Evolutionary conservation across 2,329 filamentous ascomycete genomes (phyloP).

Genomic region (Stagonosporopsis rhizophila): DNA sequence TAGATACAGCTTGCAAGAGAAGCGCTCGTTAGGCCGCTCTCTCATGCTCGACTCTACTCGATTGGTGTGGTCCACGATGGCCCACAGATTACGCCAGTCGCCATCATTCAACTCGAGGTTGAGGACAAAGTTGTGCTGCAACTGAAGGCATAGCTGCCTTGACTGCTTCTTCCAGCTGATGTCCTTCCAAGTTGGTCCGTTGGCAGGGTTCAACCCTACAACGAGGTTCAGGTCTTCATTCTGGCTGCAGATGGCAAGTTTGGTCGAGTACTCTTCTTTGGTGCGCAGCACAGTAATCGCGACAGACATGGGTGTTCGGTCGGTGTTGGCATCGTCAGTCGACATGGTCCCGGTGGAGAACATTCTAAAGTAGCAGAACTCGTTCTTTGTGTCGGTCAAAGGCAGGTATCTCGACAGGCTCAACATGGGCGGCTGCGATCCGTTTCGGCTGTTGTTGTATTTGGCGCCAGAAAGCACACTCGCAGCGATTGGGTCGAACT

Average conservation of each 20-base stretch:
- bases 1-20: slow-evolving; percentile 73
- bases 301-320: slow-evolving; percentile 74
- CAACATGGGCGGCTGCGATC: slow-evolving; percentile 50
- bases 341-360: slow-evolving; percentile 76
- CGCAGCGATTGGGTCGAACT: slow-evolving; percentile 73
- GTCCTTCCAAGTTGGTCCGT: slow-evolving; percentile 80
- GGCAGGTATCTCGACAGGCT: slow-evolving; percentile 74
- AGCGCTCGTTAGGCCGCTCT: slow-evolving; percentile 71
- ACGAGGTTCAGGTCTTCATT: slow-evolving; percentile 76
- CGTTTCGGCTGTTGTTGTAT: slow-evolving; percentile 30
- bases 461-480: slow-evolving; percentile 63
- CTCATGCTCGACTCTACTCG: slow-evolving; percentile 76
- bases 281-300: slow-evolving; percentile 77
- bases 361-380: slow-evolving; percentile 82
- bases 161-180: slow-evolving; percentile 77
- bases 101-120: slow-evolving; percentile 73
- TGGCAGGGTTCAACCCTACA: slow-evolving; percentile 72
- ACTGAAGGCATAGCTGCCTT: slow-evolving; percentile 69
- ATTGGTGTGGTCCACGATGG: slow-evolving; percentile 83
- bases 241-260: slow-evolving; percentile 79
- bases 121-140: slow-evolving; percentile 79
- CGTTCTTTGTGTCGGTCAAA: slow-evolving; percentile 73
- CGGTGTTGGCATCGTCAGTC: slow-evolving; percentile 71
- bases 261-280: slow-evolving; percentile 71
- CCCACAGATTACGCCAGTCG: slow-evolving; percentile 82